phyloP scores from a whole-genome alignment of 176 grass and related monocot species.

The Aegilops umbellulata region DNA sequence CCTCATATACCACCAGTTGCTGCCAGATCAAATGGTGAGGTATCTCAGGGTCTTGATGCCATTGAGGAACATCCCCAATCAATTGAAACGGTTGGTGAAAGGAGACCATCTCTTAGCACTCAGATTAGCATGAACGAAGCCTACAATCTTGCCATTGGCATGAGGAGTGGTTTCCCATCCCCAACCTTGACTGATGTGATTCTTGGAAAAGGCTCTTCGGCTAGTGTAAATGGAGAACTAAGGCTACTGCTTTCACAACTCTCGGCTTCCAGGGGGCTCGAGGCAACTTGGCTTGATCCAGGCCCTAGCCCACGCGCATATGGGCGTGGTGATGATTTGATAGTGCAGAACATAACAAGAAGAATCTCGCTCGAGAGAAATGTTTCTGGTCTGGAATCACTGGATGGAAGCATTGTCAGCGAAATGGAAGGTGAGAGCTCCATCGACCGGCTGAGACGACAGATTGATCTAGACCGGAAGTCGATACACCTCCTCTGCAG shows the following conservation, averaged over 20 bases:
- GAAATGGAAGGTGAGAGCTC: constrained; percentile 79
- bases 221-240: constrained; percentile 74
- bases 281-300: constrained; percentile 53
- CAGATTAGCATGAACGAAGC: constrained; percentile 76
- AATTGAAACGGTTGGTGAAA: constrained; percentile 36
- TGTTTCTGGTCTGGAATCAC: constrained; percentile 69
- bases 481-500: constrained; percentile 81
- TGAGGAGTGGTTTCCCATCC: constrained; percentile 53
- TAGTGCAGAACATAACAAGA: constrained; percentile 77
- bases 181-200: constrained; percentile 78
- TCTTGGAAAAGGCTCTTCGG: constrained; percentile 76
- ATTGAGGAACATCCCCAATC: constrained; percentile 32
- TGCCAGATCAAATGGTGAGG: constrained; percentile 29
- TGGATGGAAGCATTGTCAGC: constrained; percentile 75
- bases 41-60: constrained; percentile 20
- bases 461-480: constrained; percentile 75
- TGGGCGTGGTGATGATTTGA: constrained; percentile 54
- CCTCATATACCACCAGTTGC: constrained; percentile 9
- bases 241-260: constrained; percentile 77
- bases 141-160: constrained; percentile 63
- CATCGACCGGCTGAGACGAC: constrained; percentile 64
- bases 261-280: constrained; percentile 59
- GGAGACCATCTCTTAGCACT: constrained; percentile 50
- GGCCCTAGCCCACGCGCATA: constrained; percentile 66
- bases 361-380: constrained; percentile 75